Conservation (phyloP, 2,329 filamentous ascomycete genomes). For the Trichoderma koningii region DNA sequence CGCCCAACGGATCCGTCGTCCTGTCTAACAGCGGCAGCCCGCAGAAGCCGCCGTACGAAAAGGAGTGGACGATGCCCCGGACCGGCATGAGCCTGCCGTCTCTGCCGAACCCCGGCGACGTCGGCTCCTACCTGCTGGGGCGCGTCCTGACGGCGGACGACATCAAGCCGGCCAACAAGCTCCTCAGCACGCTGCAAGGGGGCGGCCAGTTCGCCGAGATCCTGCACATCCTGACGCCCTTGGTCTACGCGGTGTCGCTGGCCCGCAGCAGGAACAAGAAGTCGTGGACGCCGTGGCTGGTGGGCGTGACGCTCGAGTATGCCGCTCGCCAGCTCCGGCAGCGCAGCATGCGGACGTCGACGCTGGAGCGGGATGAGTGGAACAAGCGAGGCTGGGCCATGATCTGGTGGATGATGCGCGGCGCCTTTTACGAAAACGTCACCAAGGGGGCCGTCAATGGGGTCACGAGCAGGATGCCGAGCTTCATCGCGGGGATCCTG, state of each 20-base stretch:
- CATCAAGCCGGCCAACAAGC: constrained; percentile 84
- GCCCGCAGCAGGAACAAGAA: constrained; percentile 71
- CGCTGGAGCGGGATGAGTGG: constrained; percentile 87
- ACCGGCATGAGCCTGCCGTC: constrained; percentile 84
- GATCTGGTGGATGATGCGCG: constrained; percentile 94
- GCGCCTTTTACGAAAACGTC: constrained; percentile 94
- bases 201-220: constrained; percentile 76
- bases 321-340: constrained; percentile 81
- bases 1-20: constrained; percentile 34
- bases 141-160: constrained; percentile 95
- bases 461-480: constrained; percentile 74
- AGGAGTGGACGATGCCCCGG: constrained; percentile 89
- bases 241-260: constrained; percentile 82
- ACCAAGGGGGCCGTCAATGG: constrained; percentile 74
- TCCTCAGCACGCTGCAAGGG: constrained; percentile 82
- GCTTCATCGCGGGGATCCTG: constrained; percentile 79
- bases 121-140: constrained; percentile 81
- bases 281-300: constrained; percentile 89
- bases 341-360: constrained; percentile 76
- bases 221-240: constrained; percentile 86
- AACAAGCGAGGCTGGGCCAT: constrained; percentile 84
- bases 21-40: constrained; percentile 14
- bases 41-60: constrained; percentile 46
- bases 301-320: constrained; percentile 83
- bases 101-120: constrained; percentile 77